Base-by-base conservation (phyloP, 140 eudicot genomes). In the Oenanthe javanica region DNA sequence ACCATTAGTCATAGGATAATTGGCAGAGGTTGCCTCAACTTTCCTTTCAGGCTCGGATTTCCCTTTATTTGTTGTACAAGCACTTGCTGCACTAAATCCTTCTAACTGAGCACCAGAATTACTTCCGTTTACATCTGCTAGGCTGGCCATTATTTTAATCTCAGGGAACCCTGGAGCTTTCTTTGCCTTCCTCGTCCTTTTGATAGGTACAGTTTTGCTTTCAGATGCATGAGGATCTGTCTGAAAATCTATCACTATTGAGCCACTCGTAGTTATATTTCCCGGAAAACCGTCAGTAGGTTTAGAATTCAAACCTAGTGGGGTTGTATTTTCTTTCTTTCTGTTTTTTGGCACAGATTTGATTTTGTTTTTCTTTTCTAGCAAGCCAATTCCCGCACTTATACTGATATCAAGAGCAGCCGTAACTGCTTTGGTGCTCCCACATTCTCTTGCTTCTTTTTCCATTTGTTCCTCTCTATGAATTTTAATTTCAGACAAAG, bases 191-290 rank as follows among this genome's bases (percentile, higher is more conserved):
- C 57, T 70, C 46, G 66, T 42, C 69, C 45, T 77, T 72, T 63
- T 81, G 70, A 40, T 82, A 0, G 43, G 70, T 49, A 73, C 55
- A 31, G 40, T 48, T 72, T 74, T n/a, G 70, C 83, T 74, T 54
- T 64, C 43, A 0, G 72, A 75, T 38, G 38, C n/a, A 78, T 16
- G 48, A 42, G 85, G 73, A 69, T 64, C 81, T 15, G 69, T 81
- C 54, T 83, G 84, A 79, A 83, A 88, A 77, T 84, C 77, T 31
- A 86, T 43, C 78, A 84, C 36, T 76, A 55, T 21, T 27, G 89
- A 54, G 46, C 78, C 83, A 77, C 31, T 67, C 16, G 52, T 80
- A 42, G 55, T 54, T 13, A 52, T 31, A 45, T 77, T 77, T 77
- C 63, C 71, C 51, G 23, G 45, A 11, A 36, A 12, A 23, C 73